Conservation (phyloP, 495 filamentous ascomycete species). For the Xylaria longipes region DNA sequence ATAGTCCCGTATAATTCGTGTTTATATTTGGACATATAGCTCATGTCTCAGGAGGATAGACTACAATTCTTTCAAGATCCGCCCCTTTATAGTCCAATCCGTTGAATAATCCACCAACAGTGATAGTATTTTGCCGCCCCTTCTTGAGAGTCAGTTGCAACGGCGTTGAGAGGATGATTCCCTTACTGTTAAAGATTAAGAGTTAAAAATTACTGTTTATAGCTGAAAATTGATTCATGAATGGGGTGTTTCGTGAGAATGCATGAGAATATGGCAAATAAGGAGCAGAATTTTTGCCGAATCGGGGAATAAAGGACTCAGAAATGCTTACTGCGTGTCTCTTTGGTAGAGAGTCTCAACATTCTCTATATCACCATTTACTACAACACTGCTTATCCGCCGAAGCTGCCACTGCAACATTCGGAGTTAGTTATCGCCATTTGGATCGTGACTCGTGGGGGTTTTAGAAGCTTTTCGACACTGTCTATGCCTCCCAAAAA, state of each 20-base stretch:
- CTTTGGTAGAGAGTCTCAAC: slow-evolving; percentile 50
- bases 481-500: neutral
- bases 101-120: slow-evolving; percentile 49
- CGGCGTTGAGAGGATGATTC: slow-evolving; percentile 51
- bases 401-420: slow-evolving; percentile 45
- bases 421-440: neutral
- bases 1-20: too few relatives aligned
- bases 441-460: neutral
- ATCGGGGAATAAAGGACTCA: too few relatives aligned
- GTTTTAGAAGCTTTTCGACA: neutral
- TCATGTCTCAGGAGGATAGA: slow-evolving; percentile 49
- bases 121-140: slow-evolving; percentile 49
- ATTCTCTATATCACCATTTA: slow-evolving; percentile 45
- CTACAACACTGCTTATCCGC: slow-evolving; percentile 50
- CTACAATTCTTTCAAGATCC: slow-evolving; percentile 52
- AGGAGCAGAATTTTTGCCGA: too few relatives aligned
- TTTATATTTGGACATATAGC: neutral
- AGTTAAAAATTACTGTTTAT: too few relatives aligned
- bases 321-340: too few relatives aligned
- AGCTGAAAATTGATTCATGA: too few relatives aligned
- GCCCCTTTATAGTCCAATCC: slow-evolving; percentile 50
- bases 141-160: slow-evolving; percentile 45
- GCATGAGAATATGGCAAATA: too few relatives aligned
- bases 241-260: too few relatives aligned
- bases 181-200: too few relatives aligned